Percentiles rank a stretch among this genome's conserved stretches.
phyloP scores from a whole-genome alignment of 306 rosid species.

The Vachellia collinsii region DNA sequence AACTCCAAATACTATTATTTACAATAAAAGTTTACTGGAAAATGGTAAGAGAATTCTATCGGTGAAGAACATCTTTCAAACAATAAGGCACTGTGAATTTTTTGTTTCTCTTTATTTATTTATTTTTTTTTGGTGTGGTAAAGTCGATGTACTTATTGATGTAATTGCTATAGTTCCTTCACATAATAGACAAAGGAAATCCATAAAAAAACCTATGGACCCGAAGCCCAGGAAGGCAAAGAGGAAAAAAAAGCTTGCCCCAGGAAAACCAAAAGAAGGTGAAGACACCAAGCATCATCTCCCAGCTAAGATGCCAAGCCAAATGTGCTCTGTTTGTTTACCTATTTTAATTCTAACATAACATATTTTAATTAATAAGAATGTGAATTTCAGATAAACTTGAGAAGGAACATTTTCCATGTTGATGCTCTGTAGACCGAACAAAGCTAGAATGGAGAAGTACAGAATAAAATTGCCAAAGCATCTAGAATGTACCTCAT shows the following conservation, averaged over 20 bases:
- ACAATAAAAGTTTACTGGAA: slow-evolving; percentile 4
- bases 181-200: too few relatives aligned
- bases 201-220: too few relatives aligned
- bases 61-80: too few relatives aligned
- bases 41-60: neutral
- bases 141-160: too few relatives aligned
- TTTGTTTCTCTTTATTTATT: too few relatives aligned
- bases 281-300: too few relatives aligned
- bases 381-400: slow-evolving; percentile 32
- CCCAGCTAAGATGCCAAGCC: neutral
- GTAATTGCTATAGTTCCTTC: too few relatives aligned
- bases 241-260: too few relatives aligned
- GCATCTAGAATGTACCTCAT: slow-evolving; percentile 61
- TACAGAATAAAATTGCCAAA: slow-evolving; percentile 22
- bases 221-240: too few relatives aligned
- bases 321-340: neutral
- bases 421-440: slow-evolving; percentile 22
- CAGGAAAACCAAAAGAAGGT: too few relatives aligned
- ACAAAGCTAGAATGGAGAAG: slow-evolving; percentile 34
- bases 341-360: slow-evolving; percentile 29
- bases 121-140: too few relatives aligned
- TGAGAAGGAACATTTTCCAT: slow-evolving; percentile 29
- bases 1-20: slow-evolving; percentile 28
- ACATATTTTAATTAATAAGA: slow-evolving; percentile 9
- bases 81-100: too few relatives aligned